A percentile compares a stretch with the other conserved stretches of the same genome.
Conservation (phyloP, 2,329 filamentous ascomycete species). For the Phialophora chinensis region DNA sequence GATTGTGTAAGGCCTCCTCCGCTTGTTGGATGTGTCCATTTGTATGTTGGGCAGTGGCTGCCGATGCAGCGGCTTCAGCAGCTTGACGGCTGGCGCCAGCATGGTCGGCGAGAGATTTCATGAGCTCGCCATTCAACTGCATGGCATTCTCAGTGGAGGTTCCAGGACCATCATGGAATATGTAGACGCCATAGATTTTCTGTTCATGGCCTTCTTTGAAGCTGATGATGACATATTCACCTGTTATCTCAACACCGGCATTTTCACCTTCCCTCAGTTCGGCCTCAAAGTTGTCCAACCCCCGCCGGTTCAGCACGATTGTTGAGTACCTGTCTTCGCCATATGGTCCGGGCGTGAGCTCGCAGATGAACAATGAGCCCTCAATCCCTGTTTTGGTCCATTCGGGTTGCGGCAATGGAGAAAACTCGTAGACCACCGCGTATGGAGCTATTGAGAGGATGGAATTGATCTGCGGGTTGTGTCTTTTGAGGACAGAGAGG, state of each 20-base stretch:
- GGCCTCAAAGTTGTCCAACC: slow-evolving; percentile 72
- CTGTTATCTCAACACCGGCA: slow-evolving; percentile 68
- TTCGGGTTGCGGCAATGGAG: slow-evolving; percentile 59
- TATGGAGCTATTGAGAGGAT: slow-evolving; percentile 85
- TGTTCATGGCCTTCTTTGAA: slow-evolving; percentile 42
- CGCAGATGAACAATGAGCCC: slow-evolving; percentile 87
- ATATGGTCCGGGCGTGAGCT: slow-evolving; percentile 55
- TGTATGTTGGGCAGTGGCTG: slow-evolving; percentile 40
- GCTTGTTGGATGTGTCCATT: slow-evolving; percentile 47
- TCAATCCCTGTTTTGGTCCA: slow-evolving; percentile 90
- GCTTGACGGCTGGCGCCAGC: slow-evolving; percentile 57
- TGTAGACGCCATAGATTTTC: slow-evolving; percentile 66
- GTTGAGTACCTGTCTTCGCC: slow-evolving; percentile 61
- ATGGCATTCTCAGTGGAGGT: slow-evolving; percentile 61
- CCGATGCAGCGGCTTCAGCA: slow-evolving; percentile 47
- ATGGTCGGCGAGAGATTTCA: slow-evolving; percentile 61
- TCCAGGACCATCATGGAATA: slow-evolving; percentile 65
- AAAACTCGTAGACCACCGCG: slow-evolving; percentile 84
- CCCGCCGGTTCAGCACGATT: slow-evolving; percentile 75
- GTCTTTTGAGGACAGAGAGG: slow-evolving; percentile 78
- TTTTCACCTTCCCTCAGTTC: slow-evolving; percentile 63
- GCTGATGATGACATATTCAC: slow-evolving; percentile 66
- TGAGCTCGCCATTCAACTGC: slow-evolving; percentile 53
- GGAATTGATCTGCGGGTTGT: slow-evolving; percentile 73
- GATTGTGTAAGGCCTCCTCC: slow-evolving; percentile 41